A percentile compares a stretch with the other conserved stretches of the same genome.
These are phyloP conservation scores for Pseudogymnoascus sp. DNA, from an alignment of 2,329 filamentous ascomycete species.

Conservation along the genomic window DNA sequence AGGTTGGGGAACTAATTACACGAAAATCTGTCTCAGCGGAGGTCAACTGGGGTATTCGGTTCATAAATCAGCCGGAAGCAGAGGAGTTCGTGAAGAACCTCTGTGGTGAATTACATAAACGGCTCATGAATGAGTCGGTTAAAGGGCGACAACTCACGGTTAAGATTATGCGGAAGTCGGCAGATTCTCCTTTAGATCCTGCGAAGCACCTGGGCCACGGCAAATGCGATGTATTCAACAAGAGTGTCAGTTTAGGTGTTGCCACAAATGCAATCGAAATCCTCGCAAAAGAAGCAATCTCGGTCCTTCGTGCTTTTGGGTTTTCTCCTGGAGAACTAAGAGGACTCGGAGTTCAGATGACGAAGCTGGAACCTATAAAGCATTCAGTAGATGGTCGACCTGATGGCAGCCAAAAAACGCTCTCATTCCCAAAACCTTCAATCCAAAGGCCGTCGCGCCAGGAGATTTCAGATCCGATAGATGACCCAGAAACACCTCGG, in stretches of 20 bases:
- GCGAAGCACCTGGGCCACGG: slow-evolving; percentile 92
- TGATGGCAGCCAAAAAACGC: slow-evolving; percentile 69
- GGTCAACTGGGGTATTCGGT: slow-evolving; percentile 96
- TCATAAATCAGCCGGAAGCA: slow-evolving; percentile 83
- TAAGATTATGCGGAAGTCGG: slow-evolving; percentile 85
- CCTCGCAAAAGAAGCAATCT: slow-evolving; percentile 75
- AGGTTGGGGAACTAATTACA: slow-evolving; percentile 77
- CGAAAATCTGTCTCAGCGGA: slow-evolving; percentile 95
- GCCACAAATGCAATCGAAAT: slow-evolving; percentile 67
- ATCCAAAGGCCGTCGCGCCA: slow-evolving; percentile 28
- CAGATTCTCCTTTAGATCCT: slow-evolving; percentile 82
- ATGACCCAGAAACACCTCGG: slow-evolving; percentile 22
- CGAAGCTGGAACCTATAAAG: slow-evolving; percentile 78
- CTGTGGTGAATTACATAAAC: slow-evolving; percentile 73
- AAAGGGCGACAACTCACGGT: slow-evolving; percentile 84
- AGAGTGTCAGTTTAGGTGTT: slow-evolving; percentile 73
- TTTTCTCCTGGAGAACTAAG: slow-evolving; percentile 90
- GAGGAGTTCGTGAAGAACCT: slow-evolving; percentile 85
- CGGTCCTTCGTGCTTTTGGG: slow-evolving; percentile 69
- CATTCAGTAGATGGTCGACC: slow-evolving; percentile 40
- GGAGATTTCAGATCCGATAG: slow-evolving; percentile 16
- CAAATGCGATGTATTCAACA: slow-evolving; percentile 90
- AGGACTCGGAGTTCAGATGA: slow-evolving; percentile 87
- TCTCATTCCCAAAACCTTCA: slow-evolving; percentile 59
- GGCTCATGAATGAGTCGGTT: slow-evolving; percentile 74